A percentile compares a stretch with the other conserved stretches of the same genome.
Conservation (phyloP, 192 early-diverging fungal species). For the Obelidium mucronatum region DNA sequence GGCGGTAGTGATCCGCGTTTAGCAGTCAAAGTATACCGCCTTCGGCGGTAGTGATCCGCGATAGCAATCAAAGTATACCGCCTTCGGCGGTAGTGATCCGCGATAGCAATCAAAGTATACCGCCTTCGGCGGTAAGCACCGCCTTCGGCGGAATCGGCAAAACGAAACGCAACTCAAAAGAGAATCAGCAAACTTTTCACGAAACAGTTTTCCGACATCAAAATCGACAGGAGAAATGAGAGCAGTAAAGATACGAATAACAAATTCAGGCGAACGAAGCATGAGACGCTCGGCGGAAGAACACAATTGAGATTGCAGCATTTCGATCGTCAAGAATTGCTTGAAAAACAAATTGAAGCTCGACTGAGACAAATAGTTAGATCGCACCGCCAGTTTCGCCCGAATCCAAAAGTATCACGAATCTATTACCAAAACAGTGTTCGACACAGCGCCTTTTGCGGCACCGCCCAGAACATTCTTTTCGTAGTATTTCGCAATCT, state of each 20-base stretch:
- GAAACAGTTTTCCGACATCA: constrained; percentile 67
- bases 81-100: no score
- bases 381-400: no score
- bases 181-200: constrained; percentile 69
- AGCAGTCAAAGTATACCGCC: no score
- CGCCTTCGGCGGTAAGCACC: no score
- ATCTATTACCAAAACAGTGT: constrained; percentile 45
- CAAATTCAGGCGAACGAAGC: constrained; percentile 85
- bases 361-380: no score
- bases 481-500: constrained; percentile 66
- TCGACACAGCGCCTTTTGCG: constrained; percentile 59
- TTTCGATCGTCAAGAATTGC: constrained; percentile 54
- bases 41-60: no score
- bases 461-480: constrained; percentile 54
- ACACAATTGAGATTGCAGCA: constrained; percentile 65
- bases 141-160: no score
- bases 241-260: constrained; percentile 60
- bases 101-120: no score
- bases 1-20: no score
- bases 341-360: constrained; percentile 70
- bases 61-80: no score
- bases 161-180: constrained; percentile 48
- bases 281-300: constrained; percentile 77
- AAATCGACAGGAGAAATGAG: constrained; percentile 63
- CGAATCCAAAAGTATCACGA: constrained; percentile 25